Conservation (phyloP, 352 stramenopile species). For the Peronospora belbahrii region DNA sequence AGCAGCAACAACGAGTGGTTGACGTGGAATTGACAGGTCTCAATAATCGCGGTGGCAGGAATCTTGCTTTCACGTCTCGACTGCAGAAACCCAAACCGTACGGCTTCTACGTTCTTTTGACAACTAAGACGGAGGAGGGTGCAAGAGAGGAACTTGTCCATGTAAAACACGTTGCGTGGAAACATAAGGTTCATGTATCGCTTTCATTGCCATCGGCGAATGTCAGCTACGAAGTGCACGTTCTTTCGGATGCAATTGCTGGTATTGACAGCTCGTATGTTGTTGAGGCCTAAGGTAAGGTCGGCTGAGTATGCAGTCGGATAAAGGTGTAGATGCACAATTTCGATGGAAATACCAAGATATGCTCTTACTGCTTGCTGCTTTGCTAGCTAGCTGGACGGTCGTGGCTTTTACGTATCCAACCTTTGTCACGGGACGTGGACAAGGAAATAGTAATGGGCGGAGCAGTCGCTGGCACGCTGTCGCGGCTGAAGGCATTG, state of each 20-base stretch:
- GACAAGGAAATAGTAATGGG: constrained; percentile 22
- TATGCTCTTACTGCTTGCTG: constrained; percentile 7
- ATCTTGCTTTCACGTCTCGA: constrained; percentile 31
- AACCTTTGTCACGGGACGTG: constrained; percentile 11
- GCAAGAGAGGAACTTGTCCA: constrained; percentile 32
- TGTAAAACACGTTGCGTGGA: constrained; percentile 57
- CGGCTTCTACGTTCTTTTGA: constrained; percentile 65
- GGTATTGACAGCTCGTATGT: constrained; percentile 31
- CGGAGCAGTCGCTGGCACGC: constrained; percentile 16
- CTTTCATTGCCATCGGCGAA: constrained; percentile 21
- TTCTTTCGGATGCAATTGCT: constrained; percentile 50
- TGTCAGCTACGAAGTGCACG: constrained; percentile 26
- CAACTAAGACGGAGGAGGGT: constrained; percentile 10
- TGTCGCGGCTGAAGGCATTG: constrained; percentile 16
- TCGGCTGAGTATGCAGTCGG: background rate
- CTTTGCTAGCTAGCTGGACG: background rate
- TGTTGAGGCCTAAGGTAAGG: constrained; percentile 1
- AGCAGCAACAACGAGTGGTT: constrained; percentile 20
- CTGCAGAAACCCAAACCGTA: constrained; percentile 64
- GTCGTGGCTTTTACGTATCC: too few relatives aligned
- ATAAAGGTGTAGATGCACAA: background rate
- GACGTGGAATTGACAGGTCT: constrained; percentile 32
- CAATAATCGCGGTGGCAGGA: constrained; percentile 24
- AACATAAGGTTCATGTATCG: constrained; percentile 26
- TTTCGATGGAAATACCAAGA: constrained; percentile 4